Conservation (phyloP, 257 asterid species). For the Fraxinus quadrangulata region DNA sequence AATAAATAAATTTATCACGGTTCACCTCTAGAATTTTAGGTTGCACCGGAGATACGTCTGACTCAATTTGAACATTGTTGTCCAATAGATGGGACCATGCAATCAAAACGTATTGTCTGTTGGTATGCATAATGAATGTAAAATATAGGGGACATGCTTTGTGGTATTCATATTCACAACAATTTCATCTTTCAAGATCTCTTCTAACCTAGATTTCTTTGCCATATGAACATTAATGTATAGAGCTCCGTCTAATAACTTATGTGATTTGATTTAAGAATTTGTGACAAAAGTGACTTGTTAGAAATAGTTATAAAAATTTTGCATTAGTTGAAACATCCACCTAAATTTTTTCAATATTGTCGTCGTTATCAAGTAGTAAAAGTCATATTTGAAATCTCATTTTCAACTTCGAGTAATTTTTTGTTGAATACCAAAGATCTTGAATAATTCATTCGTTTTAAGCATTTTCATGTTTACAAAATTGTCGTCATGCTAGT, state of each 20-base stretch:
- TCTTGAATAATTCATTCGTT: not conserved
- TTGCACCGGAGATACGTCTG: no score
- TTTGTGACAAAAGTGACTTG: slow-evolving; percentile 7
- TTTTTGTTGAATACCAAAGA: not conserved
- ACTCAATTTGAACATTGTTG: no score
- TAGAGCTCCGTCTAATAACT: slow-evolving; percentile 28
- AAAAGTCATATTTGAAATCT: not conserved
- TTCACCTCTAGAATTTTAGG: no score
- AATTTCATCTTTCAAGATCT: slow-evolving; percentile 12
- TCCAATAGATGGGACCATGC: not conserved
- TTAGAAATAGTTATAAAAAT: not conserved
- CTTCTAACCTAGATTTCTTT: slow-evolving; percentile 3
- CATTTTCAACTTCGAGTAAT: not conserved
- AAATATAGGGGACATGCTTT: slow-evolving; percentile 24
- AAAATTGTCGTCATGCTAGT: not conserved
- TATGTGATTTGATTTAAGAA: slow-evolving; percentile 27
- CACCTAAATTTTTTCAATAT: not conserved
- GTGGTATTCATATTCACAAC: slow-evolving; percentile 40
- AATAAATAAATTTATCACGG: no score
- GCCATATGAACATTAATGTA: slow-evolving; percentile 15
- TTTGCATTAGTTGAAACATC: not conserved
- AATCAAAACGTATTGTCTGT: slow-evolving; percentile 38
- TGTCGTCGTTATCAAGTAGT: not conserved
- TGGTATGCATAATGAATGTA: slow-evolving; percentile 38
- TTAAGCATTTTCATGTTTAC: not conserved